Evolutionary conservation across 2,329 filamentous ascomycete genomes (phyloP), one percentile per base, ranked within the genome.

Genomic region (Claviceps paspali): DNA sequence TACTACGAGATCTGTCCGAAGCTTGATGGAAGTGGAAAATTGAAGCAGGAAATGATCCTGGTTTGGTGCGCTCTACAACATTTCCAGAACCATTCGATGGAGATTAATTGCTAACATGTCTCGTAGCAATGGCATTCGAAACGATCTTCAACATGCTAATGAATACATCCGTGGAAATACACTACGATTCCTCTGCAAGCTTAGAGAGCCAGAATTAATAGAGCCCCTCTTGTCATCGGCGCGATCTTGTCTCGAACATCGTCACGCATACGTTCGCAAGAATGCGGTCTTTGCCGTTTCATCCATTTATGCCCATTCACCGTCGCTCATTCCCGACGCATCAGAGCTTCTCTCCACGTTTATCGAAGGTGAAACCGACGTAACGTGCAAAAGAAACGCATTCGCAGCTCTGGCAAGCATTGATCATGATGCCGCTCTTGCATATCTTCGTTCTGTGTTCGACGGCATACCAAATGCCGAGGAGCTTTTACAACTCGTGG

Each of bases 1-100:
- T 98, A 98, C 68, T 95, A 96, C 59, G 91, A 98, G 64, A 91
- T 96, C 57, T 96, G 91, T 60, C 91, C 88, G 29, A 98, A 98
- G 67, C 78, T 86, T 41, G 91, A 98, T 61, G 70, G 79, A 38
- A 79, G 70, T 55, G 91, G 91, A 53, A 98, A 96, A 71, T 68
- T 98, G 46, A 95, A 95, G 70, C 91, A 98, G 64, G 91, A 98
- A 65, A 96, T 95, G 85, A 98, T 98, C 59, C 66, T 98, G 53
- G 91, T 98, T 52, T 98, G 91, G 88, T 95, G 50, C 33, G 55
- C 41, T 39, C 28, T 17, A 35, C 17, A 10, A 10, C 15, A 4
- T 10, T 6, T 34, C 8, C 33, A 18, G 14, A 12, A 23, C 10
- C 14, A 5, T 9, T 10, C 8, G 4, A 4, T 12, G n/a, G 23